These are phyloP conservation scores for Backusella luteola DNA, from an alignment of 192 early-diverging fungal species.

Conservation along the genomic window DNA sequence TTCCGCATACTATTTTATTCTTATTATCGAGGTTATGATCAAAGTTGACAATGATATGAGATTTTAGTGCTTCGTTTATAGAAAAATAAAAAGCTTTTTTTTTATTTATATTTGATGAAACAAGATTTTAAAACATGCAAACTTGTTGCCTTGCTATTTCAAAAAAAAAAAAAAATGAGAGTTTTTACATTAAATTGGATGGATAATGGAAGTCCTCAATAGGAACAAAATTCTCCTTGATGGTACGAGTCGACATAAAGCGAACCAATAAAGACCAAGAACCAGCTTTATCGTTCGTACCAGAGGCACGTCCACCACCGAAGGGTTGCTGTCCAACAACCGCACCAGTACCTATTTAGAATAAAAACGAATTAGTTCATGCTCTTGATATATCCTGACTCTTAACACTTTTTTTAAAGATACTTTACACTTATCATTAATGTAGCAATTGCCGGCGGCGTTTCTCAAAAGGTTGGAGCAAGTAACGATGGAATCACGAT, in stretches of 20 bases:
- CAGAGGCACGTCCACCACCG: slow-evolving; percentile 89
- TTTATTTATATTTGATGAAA: not conserved
- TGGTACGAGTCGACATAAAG: slow-evolving; percentile 89
- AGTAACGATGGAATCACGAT: slow-evolving; percentile 73
- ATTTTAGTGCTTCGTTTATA: too few relatives aligned
- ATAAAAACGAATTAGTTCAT: not conserved
- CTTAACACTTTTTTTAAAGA: not conserved
- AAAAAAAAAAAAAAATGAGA: not conserved
- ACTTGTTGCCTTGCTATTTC: not conserved
- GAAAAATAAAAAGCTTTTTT: too few relatives aligned
- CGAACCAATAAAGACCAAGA: slow-evolving; percentile 63
- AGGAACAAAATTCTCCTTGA: slow-evolving; percentile 94
- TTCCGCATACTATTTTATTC: too few relatives aligned
- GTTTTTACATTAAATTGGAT: slow-evolving; percentile 59
- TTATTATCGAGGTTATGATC: too few relatives aligned
- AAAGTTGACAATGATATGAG: too few relatives aligned
- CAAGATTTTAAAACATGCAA: not conserved
- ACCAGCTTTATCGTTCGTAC: slow-evolving; percentile 98
- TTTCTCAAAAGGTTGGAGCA: slow-evolving; percentile 79
- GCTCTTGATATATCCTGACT: not conserved
- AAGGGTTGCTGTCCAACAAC: slow-evolving; percentile 98
- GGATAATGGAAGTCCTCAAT: slow-evolving; percentile 83
- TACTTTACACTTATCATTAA: slow-evolving; percentile 89
- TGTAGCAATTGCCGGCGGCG: slow-evolving; percentile 96
- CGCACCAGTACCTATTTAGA: slow-evolving; percentile 71